Evolutionary conservation across 768 basidiomycete genomes (phyloP).

Genomic region (Phylloporus scabripes): DNA sequence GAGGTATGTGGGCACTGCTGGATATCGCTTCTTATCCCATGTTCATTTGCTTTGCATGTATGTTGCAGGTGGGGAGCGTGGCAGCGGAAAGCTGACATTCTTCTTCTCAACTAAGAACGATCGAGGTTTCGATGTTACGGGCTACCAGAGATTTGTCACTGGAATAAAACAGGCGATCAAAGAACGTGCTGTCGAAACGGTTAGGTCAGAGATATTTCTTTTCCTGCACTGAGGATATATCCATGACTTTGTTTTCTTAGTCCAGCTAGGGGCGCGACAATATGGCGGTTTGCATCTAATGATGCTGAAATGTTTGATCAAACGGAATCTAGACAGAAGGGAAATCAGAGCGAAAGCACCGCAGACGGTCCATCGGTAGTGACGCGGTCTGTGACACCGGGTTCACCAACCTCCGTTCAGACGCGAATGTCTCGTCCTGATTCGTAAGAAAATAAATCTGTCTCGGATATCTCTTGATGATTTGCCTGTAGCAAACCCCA

Average conservation of each 20-base stretch:
- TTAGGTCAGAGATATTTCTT: constrained; percentile 13
- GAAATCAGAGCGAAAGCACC: neutral
- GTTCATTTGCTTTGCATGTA: neutral
- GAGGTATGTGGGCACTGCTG: constrained; percentile 18
- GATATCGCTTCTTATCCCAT: neutral
- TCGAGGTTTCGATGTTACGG: constrained; percentile 14
- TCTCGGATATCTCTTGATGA: neutral
- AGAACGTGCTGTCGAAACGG: neutral
- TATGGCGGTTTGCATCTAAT: constrained; percentile 14
- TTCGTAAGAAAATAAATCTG: constrained; percentile 12
- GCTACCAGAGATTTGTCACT: constrained; percentile 19
- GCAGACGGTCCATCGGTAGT: neutral
- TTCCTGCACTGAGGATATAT: neutral
- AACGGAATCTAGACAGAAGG: constrained; percentile 1
- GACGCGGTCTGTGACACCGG: constrained; percentile 14
- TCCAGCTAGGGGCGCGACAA: constrained; percentile 2
- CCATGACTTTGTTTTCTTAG: constrained; percentile 10
- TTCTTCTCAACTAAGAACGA: constrained; percentile 18
- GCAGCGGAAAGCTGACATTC: constrained; percentile 10
- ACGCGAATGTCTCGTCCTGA: constrained; percentile 6
- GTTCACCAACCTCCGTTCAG: constrained; percentile 16
- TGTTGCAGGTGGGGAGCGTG: constrained; percentile 15
- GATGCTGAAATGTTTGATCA: constrained; percentile 15
- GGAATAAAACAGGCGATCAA: constrained; percentile 5
- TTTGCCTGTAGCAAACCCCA: constrained; percentile 8